Evolutionary conservation across 73 alveolate species (phyloP), one percentile per base, ranked within the genome.

Genomic region (Stentor roeselii): DNA sequence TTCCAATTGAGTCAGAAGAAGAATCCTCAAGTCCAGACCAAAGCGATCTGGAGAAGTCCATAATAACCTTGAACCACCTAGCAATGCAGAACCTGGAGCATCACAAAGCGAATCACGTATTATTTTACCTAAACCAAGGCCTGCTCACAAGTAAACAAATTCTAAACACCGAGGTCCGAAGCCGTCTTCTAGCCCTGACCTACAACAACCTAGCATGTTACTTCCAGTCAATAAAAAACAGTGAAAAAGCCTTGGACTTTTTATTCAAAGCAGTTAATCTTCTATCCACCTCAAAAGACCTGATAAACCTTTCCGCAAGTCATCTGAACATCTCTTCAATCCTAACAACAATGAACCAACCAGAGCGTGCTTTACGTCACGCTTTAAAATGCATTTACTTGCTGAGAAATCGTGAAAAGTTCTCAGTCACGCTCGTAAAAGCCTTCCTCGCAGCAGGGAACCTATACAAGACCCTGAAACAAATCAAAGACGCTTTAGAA

Each of bases 121-220:
- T 50, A 21, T 50, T 50, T 21, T 50, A 11, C 21, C 67, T 50
- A 50, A 50, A 50, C 21, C 67, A 50, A 50, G 67, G 30, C 67
- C 21, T 50, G 67, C 67, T 50, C 6, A 50, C 67, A 50, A 21
- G 30, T 50, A 50, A 50, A 50, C 6, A 21, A 11, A 6, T 50
- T 11, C 6, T 11, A 50, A 21, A 50, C 21, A 50, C 30, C 67
- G 30, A 50, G 67, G 30, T 11, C 6, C 6, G 21, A 50, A 11
- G 21, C 67, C 6, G 21, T 50, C 21, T 50, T 6, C 21, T 50
- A 50, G 67, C 67, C 6, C 6, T 50, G 67, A 50, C 67, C 6
- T 50, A 50, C 67, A 50, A 50, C 67, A 50, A 50, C 67, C 67
- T 50, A 50, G 67, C 30, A 50, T 50, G 67, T 50, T 50, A 50